Evolutionary conservation across 1,284 basidiomycete genomes (phyloP), one percentile per base, ranked within the genome.

Genomic region (Ceratobasidium sp.): DNA sequence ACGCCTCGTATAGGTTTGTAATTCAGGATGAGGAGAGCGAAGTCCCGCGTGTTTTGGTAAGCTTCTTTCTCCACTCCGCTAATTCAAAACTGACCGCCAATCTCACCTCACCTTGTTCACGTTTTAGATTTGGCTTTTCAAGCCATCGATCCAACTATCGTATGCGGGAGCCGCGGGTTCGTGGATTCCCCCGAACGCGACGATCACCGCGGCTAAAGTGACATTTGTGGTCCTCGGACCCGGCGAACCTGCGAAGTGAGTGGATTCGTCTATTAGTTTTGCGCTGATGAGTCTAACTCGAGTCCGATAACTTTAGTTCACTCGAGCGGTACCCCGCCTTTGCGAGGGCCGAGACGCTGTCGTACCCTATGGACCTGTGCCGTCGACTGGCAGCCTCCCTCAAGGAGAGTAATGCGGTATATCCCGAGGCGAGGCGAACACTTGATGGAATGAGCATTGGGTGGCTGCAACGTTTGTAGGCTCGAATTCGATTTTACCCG

Each of bases 1-100:
- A 97, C 81, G 95, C 95, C 1, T 92, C 93, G 0, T 94, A 96
- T 82, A 91, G 95, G 7, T 97, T 97, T 79, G 87, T 95, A 57
- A 84, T 97, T 54, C 85, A 89, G 9, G 95, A 97, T 76, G 94
- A 95, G 78, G 93, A 94, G 79, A 89, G 91, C 24, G 92, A 94
- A 76, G 87, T 86, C 44, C 89, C 91, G 6, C 86, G 92, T 62
- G 86, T 97, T n/a, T 84, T 96, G 76, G 93, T 95, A 74, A 75
- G 91, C 83, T 2, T 1, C n/a, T 47, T 5, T 54, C 22, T 45
- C 29, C 6, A 33, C 1, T n/a, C 29, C 45, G 15, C 19, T 72
- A 8, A 48, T 36, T 29, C 19, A 44, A 41, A 36, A 22, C 33
- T 11, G 33, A 31, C 8, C 0, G 41, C n/a, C 41, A 4, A 64